phyloP scores from a whole-genome alignment of 805 yeast genomes.

The Ogataea pignaliae region DNA sequence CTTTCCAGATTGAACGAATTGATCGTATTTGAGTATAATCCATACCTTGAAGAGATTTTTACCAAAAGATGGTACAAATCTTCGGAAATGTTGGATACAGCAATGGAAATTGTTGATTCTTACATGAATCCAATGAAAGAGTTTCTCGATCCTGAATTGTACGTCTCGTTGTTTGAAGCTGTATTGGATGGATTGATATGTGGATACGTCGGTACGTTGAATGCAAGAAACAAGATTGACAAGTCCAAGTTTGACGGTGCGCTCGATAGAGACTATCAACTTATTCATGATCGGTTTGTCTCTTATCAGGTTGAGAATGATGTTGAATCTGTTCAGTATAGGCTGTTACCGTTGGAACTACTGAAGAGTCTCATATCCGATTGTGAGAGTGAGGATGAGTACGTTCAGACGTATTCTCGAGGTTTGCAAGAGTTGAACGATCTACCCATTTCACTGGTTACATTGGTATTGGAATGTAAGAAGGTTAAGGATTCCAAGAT shows the following conservation, averaged over 20 bases:
- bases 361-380: constrained; percentile 50
- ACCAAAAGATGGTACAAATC: constrained; percentile 28
- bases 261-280: constrained; percentile 57
- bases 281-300: constrained; percentile 49
- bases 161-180: constrained; percentile 27
- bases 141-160: constrained; percentile 26
- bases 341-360: constrained; percentile 15
- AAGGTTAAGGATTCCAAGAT: constrained; percentile 25
- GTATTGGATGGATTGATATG: constrained; percentile 37
- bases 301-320: constrained; percentile 31
- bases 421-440: constrained; percentile 67
- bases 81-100: constrained; percentile 21
- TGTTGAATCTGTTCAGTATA: constrained; percentile 1
- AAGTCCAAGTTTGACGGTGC: constrained; percentile 37
- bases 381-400: constrained; percentile 50
- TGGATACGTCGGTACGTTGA: constrained; percentile 27
- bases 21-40: constrained; percentile 21
- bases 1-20: constrained; percentile 22
- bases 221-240: constrained; percentile 22
- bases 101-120: constrained; percentile 23
- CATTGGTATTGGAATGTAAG: constrained; percentile 53
- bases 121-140: constrained; percentile 27
- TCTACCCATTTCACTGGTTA: constrained; percentile 68
- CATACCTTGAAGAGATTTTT: constrained; percentile 22
- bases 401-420: constrained; percentile 37